phyloP scores from a whole-genome alignment of 495 filamentous ascomycete species.

The Hypoxylon trugodes region DNA sequence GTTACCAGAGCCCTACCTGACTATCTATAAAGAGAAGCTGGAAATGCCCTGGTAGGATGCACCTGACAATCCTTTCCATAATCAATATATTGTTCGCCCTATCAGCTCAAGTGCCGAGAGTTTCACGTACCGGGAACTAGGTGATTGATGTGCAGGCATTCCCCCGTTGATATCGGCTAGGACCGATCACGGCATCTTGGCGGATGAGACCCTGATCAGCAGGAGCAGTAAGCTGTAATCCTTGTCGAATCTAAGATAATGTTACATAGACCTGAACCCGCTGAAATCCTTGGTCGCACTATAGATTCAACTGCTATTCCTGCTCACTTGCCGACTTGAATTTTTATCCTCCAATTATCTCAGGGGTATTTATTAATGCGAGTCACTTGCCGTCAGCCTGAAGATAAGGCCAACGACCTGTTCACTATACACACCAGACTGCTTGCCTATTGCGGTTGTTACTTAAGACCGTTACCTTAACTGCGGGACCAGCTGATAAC shows the following conservation, averaged over 20 bases:
- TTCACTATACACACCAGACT: conserved; percentile 8
- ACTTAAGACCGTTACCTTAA: conserved; percentile 20
- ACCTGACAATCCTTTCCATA: conserved; percentile 27
- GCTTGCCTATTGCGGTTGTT: conserved; percentile 31
- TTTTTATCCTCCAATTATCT: conserved; percentile 21
- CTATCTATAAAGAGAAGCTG: conserved; percentile 38
- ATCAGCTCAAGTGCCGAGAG: conserved; percentile 24
- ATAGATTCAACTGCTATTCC: conserved; percentile 33
- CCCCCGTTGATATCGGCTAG: conserved; percentile 23
- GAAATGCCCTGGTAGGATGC: conserved; percentile 13
- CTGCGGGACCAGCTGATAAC: conserved; percentile 15
- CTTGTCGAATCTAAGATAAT: not conserved
- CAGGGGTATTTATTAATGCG: conserved; percentile 20
- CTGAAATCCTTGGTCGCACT: not conserved
- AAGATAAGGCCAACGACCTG: conserved; percentile 28
- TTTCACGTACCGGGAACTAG: conserved; percentile 16
- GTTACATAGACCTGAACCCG: not conserved
- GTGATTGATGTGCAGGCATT: conserved; percentile 20
- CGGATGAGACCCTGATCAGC: conserved; percentile 18
- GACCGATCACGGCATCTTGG: conserved; percentile 36
- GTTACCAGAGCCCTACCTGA: conserved; percentile 15
- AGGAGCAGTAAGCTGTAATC: conserved; percentile 17
- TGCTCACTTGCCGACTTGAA: conserved; percentile 12
- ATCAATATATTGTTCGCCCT: conserved; percentile 14
- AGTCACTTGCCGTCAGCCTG: conserved; percentile 20